Conservation (phyloP, 78 protist genomes). For the Anaeramoeba flamelloides region DNA sequence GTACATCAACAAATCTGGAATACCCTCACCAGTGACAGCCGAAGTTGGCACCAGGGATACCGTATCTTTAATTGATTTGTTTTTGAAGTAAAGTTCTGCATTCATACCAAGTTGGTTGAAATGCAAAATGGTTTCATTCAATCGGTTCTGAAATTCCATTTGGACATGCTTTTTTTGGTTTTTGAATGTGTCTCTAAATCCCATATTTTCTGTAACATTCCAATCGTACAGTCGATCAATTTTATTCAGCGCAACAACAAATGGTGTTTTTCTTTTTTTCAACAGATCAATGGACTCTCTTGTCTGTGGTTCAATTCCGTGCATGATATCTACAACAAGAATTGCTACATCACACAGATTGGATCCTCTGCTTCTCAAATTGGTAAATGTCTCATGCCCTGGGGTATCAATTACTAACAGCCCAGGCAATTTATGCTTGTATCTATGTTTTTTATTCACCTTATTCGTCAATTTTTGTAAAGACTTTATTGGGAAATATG, state of each 20-base stretch:
- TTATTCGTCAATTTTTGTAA: slow-evolving; percentile 37
- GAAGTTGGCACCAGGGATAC: slow-evolving; percentile 91
- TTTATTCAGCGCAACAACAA: slow-evolving; percentile 97
- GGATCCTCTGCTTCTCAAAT: no score
- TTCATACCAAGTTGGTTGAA: slow-evolving; percentile 69
- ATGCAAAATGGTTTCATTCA: slow-evolving; percentile 15
- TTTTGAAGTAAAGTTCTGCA: slow-evolving; percentile 64
- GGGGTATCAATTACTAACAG: slow-evolving; percentile 98
- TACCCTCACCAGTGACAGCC: slow-evolving; percentile 90
- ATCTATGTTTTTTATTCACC: no score
- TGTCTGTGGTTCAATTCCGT: slow-evolving; percentile 79
- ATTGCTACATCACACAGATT: slow-evolving; percentile 91
- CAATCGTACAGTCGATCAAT: slow-evolving; percentile 80
- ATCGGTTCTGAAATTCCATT: slow-evolving; percentile 51
- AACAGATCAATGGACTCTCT: slow-evolving; percentile 80
- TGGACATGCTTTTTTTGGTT: no score
- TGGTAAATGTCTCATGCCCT: slow-evolving; percentile 98
- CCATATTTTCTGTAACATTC: slow-evolving; percentile 35
- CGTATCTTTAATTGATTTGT: no score
- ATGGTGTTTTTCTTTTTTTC: slow-evolving; percentile 71
- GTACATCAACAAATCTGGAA: slow-evolving; percentile 65
- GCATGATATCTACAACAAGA: slow-evolving; percentile 90
- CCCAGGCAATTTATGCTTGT: slow-evolving; percentile 82
- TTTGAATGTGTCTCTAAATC: slow-evolving; percentile 23
- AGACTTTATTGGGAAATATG: slow-evolving; percentile 81